These are phyloP conservation scores for Tricholoma matsutake DNA, from an alignment of 768 basidiomycete species.

Conservation along the genomic window DNA sequence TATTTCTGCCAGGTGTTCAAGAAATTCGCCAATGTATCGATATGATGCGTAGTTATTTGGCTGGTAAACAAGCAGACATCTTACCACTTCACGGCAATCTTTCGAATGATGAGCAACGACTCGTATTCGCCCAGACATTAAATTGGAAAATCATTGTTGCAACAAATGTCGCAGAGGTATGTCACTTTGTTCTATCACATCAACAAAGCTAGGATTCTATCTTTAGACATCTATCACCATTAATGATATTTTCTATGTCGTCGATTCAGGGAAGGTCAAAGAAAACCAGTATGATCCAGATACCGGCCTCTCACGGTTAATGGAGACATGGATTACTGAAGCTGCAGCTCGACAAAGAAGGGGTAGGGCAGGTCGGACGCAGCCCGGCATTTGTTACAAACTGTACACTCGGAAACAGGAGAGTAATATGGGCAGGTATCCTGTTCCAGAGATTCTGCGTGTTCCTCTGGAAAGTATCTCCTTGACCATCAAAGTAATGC, in stretches of 20 bases:
- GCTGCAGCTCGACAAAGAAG: constrained; percentile 83
- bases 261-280: constrained; percentile 84
- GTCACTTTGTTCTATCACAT: constrained; percentile 9
- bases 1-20: constrained; percentile 90
- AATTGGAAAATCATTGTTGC: constrained; percentile 84
- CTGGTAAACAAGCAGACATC: constrained; percentile 43
- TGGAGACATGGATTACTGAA: constrained; percentile 73
- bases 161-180: constrained; percentile 89
- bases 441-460: constrained; percentile 84
- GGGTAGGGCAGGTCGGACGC: constrained; percentile 88
- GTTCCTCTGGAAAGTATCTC: constrained; percentile 83
- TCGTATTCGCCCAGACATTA: constrained; percentile 62
- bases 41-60: constrained; percentile 38
- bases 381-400: constrained; percentile 83
- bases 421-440: constrained; percentile 63
- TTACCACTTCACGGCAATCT: constrained; percentile 90
- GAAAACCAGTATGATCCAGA: constrained; percentile 74
- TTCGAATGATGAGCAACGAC: constrained; percentile 77
- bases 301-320: constrained; percentile 68
- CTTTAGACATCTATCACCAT: constrained; percentile 84
- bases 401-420: constrained; percentile 78
- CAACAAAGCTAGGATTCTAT: neutral
- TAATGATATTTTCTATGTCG: constrained; percentile 82
- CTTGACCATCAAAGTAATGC: constrained; percentile 77
- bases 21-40: constrained; percentile 81